Evolutionary conservation across 106 monocot species (phyloP).

Genomic region (Vanilla planifolia): DNA sequence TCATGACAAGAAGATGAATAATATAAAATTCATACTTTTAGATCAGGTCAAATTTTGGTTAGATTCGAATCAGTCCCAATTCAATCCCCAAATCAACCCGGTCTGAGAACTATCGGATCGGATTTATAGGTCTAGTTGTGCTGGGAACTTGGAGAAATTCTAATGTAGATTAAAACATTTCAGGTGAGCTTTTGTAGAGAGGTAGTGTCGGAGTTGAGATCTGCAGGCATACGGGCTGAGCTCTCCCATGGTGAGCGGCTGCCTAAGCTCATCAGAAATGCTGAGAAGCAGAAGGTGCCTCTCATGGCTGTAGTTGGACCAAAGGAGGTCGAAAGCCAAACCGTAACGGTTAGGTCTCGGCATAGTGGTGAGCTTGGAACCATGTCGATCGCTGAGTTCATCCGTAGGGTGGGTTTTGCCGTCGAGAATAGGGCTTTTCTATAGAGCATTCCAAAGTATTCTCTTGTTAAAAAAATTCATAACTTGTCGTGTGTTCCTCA

Average conservation of each 20-base stretch:
- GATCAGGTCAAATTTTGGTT: no score
- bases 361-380: conserved; percentile 77
- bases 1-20: no score
- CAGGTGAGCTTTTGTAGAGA: conserved; percentile 49
- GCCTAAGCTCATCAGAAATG: conserved; percentile 85
- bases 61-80: no score
- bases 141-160: no score
- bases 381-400: conserved; percentile 60
- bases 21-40: no score
- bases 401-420: conserved; percentile 38
- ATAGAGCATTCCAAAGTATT: no score
- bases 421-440: conserved; percentile 35
- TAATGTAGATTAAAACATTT: neutral
- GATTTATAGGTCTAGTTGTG: no score
- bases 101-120: no score
- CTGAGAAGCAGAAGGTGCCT: conserved; percentile 93
- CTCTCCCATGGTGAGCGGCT: conserved; percentile 79
- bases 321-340: conserved; percentile 65
- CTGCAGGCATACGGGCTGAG: conserved; percentile 61
- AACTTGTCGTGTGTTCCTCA: no score
- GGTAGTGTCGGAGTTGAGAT: conserved; percentile 49
- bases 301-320: conserved; percentile 89
- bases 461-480: no score
- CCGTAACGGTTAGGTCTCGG: conserved; percentile 82
- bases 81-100: no score